Evolutionary conservation across 2,329 filamentous ascomycete species (phyloP).

Genomic region (Orbilia quercus): DNA sequence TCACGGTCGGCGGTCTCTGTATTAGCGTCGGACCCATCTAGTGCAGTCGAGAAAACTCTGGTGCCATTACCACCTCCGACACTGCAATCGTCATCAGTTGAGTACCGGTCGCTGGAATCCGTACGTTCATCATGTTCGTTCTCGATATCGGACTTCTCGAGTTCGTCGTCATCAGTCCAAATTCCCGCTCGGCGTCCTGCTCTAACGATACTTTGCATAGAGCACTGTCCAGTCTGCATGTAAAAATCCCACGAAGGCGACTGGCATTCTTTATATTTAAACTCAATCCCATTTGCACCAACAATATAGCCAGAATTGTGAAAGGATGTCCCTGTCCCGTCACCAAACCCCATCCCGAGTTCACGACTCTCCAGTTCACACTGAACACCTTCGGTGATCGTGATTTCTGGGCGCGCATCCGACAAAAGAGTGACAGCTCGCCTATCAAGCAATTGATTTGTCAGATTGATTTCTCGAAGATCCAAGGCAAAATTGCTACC

Average conservation of each 20-base stretch:
- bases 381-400: conserved; percentile 37
- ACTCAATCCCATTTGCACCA: conserved; percentile 4
- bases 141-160: not conserved
- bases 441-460: conserved; percentile 24
- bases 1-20: conserved; percentile 3
- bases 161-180: conserved; percentile 13
- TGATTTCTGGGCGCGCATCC: conserved; percentile 21
- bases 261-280: conserved; percentile 42
- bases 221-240: not conserved
- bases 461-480: conserved; percentile 26
- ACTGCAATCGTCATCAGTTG: not conserved
- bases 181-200: conserved; percentile 13
- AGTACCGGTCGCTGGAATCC: not conserved
- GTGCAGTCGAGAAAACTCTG: no score
- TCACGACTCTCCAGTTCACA: conserved; percentile 5
- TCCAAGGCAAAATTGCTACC: not conserved
- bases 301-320: conserved; percentile 45
- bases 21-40: no score
- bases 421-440: conserved; percentile 30
- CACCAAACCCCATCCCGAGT: conserved; percentile 13
- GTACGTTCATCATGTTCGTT: no score
- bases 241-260: conserved; percentile 25
- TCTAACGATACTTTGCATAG: not conserved
- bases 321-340: conserved; percentile 20
- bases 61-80: no score